Base-by-base conservation (phyloP, 176 grass and related monocot genomes). In the Triticum timopheevii region DNA sequence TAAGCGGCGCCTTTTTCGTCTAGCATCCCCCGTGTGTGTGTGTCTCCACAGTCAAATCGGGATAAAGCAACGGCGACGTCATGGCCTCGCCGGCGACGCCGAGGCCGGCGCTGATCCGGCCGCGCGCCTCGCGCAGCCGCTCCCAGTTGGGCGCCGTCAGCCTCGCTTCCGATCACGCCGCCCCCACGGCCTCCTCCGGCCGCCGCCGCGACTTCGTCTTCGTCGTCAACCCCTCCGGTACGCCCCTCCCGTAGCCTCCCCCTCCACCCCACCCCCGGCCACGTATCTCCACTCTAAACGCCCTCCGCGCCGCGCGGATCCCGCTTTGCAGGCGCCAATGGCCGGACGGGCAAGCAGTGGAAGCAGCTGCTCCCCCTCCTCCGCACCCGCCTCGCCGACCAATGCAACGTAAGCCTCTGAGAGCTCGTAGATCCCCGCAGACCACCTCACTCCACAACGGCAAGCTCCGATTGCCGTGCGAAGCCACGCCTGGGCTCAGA, bases 291-390 rank as follows among this genome's bases (percentile, higher is more conserved):
- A 4, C 20, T 2, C 71, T 67, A 1, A 83, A 65, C 69, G 10
- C 13, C 12, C 4, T 61, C 56, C 15, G 1, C 33, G 24, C 20
- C 56, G 7, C 54, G 23, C 22, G 27, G 74, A 70, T 68, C 36
- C 81, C 66, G 6, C 88, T 28, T 8, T 65, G 81, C 83, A 96
- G 93, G 96, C 73, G 90, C 97, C 67, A 98, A 96, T 84, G 97
- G 97, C 27, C 85, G 90, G 75, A 98, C 97, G 23, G 94, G 97
- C 20, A 94, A 91, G 82, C 90, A 98, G 70, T 98, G 97, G 97
- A 98, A 92, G 86, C 93, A 93, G 79, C 66, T 98, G 84, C 90
- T 98, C 77, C 93, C 97, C 10, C 74, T 91, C 70, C 90, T 98
- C 78, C 88, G 71, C 47, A 96, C 92, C 82, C 90, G 93, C 76